Percentiles rank a stretch among this genome's conserved stretches.
phyloP scores from a whole-genome alignment of 495 filamentous ascomycete genomes.

The Xylaria castorea region DNA sequence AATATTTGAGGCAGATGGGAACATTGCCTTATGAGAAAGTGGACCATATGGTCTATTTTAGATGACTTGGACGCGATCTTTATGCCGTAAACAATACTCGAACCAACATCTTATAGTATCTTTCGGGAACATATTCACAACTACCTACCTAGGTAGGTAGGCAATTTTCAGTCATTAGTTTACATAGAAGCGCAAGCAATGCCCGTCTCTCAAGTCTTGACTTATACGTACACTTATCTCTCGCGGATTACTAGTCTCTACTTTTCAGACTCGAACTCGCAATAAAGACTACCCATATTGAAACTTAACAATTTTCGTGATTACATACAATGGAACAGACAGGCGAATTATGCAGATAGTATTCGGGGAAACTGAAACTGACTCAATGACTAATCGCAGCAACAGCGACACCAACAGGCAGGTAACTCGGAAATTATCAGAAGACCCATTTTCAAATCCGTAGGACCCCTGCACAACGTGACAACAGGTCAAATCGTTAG shows the following conservation, averaged over 20 bases:
- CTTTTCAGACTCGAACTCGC: background rate
- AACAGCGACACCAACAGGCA: background rate
- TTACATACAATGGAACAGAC: background rate
- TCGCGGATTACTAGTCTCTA: background rate
- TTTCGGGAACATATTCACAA: background rate
- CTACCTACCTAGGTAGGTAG: background rate
- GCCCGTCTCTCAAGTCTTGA: background rate
- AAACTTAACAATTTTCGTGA: background rate
- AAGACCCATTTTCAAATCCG: conserved; percentile 2
- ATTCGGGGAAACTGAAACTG: background rate
- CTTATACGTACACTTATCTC: background rate
- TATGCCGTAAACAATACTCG: background rate
- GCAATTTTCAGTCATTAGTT: background rate
- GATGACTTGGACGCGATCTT: background rate
- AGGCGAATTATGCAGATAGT: background rate
- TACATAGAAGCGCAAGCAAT: background rate
- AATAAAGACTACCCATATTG: background rate
- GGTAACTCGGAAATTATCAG: conserved; percentile 8
- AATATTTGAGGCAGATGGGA: background rate
- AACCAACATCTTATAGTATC: background rate
- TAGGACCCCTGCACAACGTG: background rate
- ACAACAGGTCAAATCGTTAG: background rate
- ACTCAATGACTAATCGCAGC: conserved; percentile 5
- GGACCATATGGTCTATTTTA: background rate
- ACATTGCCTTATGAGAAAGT: background rate